A percentile compares a stretch with the other conserved stretches of the same genome.
These are phyloP conservation scores for Botrytis tulipae DNA, from an alignment of 2,329 filamentous ascomycete species.

Conservation along the genomic window DNA sequence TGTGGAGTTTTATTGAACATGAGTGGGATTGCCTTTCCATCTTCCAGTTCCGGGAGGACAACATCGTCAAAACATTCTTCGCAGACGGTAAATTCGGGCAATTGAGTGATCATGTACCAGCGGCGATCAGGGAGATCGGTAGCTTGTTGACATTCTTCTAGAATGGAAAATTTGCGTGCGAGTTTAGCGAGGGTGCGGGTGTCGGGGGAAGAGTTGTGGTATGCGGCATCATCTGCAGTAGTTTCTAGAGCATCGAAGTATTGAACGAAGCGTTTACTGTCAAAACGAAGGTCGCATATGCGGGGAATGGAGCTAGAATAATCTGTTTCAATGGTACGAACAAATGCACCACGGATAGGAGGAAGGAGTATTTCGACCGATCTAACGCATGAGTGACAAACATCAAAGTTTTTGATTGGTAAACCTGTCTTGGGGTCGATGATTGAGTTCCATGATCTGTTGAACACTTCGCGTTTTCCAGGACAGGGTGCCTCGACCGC, in stretches of 20 bases:
- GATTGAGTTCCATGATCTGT: slow-evolving; percentile 72
- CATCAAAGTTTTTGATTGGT: slow-evolving; percentile 67
- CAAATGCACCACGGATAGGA: slow-evolving; percentile 65
- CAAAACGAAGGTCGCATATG: slow-evolving; percentile 68
- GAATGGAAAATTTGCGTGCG: slow-evolving; percentile 27
- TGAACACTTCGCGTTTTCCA: slow-evolving; percentile 51
- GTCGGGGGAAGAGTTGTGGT: slow-evolving; percentile 31
- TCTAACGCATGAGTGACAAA: slow-evolving; percentile 72
- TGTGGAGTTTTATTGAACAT: slow-evolving; percentile 64
- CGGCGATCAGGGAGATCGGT: slow-evolving; percentile 55
- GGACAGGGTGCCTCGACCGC: slow-evolving; percentile 57
- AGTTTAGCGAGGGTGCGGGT: slow-evolving; percentile 33
- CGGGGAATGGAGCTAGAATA: slow-evolving; percentile 49
- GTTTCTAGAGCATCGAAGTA: slow-evolving; percentile 62
- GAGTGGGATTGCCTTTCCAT: slow-evolving; percentile 55
- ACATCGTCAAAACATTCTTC: slow-evolving; percentile 81
- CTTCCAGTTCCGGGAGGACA: slow-evolving; percentile 65
- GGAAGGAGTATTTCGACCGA: slow-evolving; percentile 74
- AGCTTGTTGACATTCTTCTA: slow-evolving; percentile 39
- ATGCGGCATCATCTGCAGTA: slow-evolving; percentile 51
- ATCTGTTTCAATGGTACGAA: slow-evolving; percentile 36
- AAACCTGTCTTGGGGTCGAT: slow-evolving; percentile 63
- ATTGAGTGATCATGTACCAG: slow-evolving; percentile 76
- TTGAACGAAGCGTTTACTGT: slow-evolving; percentile 53
- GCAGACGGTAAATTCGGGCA: slow-evolving; percentile 81